A percentile compares a stretch with the other conserved stretches of the same genome.
Evolutionary conservation across 805 yeast genomes (phyloP).

Genomic region (Hanseniaspora pseudoguilliermondii): DNA sequence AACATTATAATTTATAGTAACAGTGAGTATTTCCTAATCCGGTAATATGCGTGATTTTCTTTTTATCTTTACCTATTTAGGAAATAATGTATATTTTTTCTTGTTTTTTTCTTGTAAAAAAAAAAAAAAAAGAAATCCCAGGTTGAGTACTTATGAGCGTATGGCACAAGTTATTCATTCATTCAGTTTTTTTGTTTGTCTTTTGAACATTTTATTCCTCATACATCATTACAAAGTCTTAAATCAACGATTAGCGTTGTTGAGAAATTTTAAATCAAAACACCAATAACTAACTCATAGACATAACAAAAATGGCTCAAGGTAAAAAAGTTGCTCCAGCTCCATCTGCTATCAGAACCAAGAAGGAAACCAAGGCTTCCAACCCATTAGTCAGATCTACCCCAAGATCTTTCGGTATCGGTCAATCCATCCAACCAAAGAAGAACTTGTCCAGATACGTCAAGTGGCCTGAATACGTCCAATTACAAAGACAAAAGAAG

Average conservation of each 20-base stretch:
- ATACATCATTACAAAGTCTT: no score
- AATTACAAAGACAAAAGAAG: slow-evolving; percentile 98
- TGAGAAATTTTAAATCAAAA: no score
- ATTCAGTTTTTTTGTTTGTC: no score
- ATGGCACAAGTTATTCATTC: no score
- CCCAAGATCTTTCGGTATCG: slow-evolving; percentile 91
- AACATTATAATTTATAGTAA: no score
- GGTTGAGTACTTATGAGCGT: no score
- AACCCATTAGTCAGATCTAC: slow-evolving; percentile 84
- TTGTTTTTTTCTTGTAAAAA: no score
- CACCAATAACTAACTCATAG: background rate
- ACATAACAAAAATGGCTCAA: slow-evolving; percentile 31
- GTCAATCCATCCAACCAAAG: slow-evolving; percentile 90
- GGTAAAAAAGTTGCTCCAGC: slow-evolving; percentile 93
- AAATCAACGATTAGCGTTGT: no score
- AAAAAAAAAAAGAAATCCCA: background rate
- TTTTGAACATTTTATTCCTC: no score
- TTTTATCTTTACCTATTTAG: no score
- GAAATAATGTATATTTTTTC: no score
- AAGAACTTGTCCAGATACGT: slow-evolving; percentile 94
- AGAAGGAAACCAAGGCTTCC: slow-evolving; percentile 46
- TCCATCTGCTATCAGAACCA: slow-evolving; percentile 71
- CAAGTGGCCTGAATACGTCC: slow-evolving; percentile 97
- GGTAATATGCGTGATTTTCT: no score
- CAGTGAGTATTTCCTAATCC: background rate